These are phyloP conservation scores for Byssothecium circinans DNA, from an alignment of 2,329 filamentous ascomycete species.

Conservation along the genomic window DNA sequence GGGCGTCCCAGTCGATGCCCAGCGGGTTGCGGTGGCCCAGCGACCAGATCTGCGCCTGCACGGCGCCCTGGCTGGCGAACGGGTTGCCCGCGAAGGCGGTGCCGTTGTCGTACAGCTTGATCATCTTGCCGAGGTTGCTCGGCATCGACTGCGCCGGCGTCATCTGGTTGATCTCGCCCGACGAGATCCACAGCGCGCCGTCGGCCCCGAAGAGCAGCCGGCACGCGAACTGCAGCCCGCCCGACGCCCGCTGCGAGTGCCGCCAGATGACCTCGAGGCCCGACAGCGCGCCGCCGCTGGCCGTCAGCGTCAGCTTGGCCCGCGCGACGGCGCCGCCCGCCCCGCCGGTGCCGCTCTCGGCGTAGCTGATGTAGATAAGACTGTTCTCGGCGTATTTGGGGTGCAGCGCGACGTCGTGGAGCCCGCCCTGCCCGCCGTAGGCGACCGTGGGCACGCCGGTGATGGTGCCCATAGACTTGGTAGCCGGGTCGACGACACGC, in stretches of 20 bases:
- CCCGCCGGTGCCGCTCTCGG: conserved; percentile 17
- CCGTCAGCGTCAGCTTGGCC: conserved; percentile 16
- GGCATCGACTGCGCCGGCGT: conserved; percentile 19
- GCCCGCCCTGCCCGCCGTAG: conserved; percentile 20
- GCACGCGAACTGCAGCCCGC: conserved; percentile 19
- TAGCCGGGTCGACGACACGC: conserved; percentile 16
- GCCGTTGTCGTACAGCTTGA: conserved; percentile 21
- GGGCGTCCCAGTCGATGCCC: conserved; percentile 20
- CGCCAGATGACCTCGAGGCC: conserved; percentile 21
- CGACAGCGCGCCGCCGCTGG: conserved; percentile 18
- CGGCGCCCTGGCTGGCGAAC: conserved; percentile 15
- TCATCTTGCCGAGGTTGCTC: conserved; percentile 19
- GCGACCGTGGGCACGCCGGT: conserved; percentile 19
- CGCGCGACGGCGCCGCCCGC: conserved; percentile 17
- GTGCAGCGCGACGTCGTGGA: conserved; percentile 20
- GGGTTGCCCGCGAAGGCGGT: conserved; percentile 21
- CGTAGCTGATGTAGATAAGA: conserved; percentile 20
- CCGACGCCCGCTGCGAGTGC: conserved; percentile 18
- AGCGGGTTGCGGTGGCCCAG: conserved; percentile 22
- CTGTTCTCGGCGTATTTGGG: conserved; percentile 20
- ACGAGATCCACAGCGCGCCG: conserved; percentile 19
- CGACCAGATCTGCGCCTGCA: conserved; percentile 20
- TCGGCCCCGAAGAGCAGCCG: conserved; percentile 20
- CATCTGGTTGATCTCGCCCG: conserved; percentile 23
- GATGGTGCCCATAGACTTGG: conserved; percentile 15